Evolutionary conservation across 1,139 yeast species (phyloP).

Genomic region (Magnusiomyces clavatus): DNA sequence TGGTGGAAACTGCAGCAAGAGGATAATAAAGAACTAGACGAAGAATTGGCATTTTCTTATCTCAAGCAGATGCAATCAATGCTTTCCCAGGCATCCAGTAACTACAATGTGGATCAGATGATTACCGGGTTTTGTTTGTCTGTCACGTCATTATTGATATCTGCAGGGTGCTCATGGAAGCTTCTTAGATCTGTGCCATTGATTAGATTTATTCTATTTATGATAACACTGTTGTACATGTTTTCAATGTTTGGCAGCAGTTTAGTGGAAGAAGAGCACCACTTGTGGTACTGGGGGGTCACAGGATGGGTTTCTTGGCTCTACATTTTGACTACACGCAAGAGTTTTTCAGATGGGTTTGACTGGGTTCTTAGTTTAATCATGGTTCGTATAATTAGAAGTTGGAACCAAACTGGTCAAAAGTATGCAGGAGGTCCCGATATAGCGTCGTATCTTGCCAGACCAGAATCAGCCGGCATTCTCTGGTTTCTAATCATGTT

Average conservation of each 20-base stretch:
- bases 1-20: conserved; percentile 16
- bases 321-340: conserved; percentile 24
- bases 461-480: conserved; percentile 19
- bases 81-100: conserved; percentile 62
- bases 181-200: conserved; percentile 11
- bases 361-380: conserved; percentile 34
- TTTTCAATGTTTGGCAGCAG: conserved; percentile 79
- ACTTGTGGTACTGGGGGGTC: conserved; percentile 84
- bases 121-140: conserved; percentile 40
- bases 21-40: conserved; percentile 5
- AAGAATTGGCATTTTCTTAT: conserved; percentile 31
- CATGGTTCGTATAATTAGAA: conserved; percentile 55
- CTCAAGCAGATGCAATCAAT: conserved; percentile 46
- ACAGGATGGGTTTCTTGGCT: conserved; percentile 33
- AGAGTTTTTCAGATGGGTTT: conserved; percentile 20
- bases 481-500: conserved; percentile 45
- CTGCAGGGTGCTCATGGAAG: conserved; percentile 14
- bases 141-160: conserved; percentile 21
- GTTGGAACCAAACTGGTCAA: conserved; percentile 91
- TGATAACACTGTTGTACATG: conserved; percentile 42
- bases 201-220: conserved; percentile 24
- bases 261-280: conserved; percentile 94
- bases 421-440: conserved; percentile 52
- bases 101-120: conserved; percentile 54
- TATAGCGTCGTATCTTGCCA: conserved; percentile 28